Evolutionary conservation across 495 filamentous ascomycete genomes (phyloP).

Genomic region (Hypoxylon lienhwacheense): DNA sequence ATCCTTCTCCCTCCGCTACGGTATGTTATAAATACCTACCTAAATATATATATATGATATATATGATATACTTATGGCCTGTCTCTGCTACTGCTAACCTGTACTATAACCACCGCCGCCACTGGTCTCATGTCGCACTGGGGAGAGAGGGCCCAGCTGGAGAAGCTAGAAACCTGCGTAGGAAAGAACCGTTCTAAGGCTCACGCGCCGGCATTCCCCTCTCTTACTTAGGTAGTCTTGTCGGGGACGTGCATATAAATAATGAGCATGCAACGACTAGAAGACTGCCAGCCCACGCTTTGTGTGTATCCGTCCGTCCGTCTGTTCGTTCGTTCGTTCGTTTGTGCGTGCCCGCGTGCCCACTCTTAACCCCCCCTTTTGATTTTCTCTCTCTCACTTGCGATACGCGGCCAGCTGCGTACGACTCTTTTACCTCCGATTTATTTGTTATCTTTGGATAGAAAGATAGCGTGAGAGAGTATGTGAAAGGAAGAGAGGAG

Average conservation of each 20-base stretch:
- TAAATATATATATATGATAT: too few relatives aligned
- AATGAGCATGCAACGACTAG: not conserved
- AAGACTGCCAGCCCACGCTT: conserved; percentile 5
- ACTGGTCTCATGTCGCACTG: too few relatives aligned
- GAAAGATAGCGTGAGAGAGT: not conserved
- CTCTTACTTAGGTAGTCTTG: conserved; percentile 2
- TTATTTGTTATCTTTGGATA: not conserved
- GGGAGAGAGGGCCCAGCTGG: not conserved
- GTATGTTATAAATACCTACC: too few relatives aligned
- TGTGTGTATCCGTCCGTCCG: conserved; percentile 10
- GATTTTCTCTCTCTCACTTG: not conserved
- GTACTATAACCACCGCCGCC: too few relatives aligned
- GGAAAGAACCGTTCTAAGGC: not conserved
- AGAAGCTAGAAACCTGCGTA: not conserved
- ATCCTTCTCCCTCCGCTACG: too few relatives aligned
- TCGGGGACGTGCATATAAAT: conserved; percentile 20
- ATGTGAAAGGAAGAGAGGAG: not conserved
- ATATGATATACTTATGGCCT: too few relatives aligned
- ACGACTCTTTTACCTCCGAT: not conserved
- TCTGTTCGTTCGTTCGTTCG: not conserved
- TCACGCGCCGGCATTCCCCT: not conserved
- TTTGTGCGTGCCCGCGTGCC: not conserved
- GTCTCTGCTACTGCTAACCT: too few relatives aligned
- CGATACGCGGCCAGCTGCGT: conserved; percentile 3
- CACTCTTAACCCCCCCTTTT: too few relatives aligned